These are phyloP conservation scores for Neurospora sp. DNA, from an alignment of 495 filamentous ascomycete species.

Conservation along the genomic window DNA sequence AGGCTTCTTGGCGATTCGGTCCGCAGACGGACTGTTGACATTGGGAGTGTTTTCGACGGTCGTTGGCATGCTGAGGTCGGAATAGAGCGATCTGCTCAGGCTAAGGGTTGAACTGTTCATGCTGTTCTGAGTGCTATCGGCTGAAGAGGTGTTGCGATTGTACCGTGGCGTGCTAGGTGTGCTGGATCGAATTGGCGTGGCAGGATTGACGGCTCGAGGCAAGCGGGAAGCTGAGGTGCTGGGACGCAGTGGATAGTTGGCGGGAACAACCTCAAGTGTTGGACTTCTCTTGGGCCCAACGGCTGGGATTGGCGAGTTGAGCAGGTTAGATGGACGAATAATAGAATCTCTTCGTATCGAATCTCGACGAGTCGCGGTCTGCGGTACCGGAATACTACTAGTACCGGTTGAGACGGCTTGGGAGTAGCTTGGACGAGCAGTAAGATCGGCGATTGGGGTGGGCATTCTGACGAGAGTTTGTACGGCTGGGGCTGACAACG, in stretches of 20 bases:
- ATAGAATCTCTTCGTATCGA: conserved; percentile 1
- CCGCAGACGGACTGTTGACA: conserved; percentile 4
- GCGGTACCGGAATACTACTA: not conserved
- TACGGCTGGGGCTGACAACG: not conserved
- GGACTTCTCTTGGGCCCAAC: conserved; percentile 4
- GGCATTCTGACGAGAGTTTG: not conserved
- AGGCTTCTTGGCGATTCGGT: not conserved
- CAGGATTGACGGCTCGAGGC: conserved; percentile 17
- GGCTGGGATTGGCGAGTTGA: conserved; percentile 1
- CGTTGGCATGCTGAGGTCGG: conserved; percentile 11
- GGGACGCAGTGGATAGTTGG: conserved; percentile 17
- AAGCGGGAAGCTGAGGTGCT: conserved; percentile 21
- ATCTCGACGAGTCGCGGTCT: not conserved
- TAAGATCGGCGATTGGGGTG: conserved; percentile 1
- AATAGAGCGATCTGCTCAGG: conserved; percentile 14
- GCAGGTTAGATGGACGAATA: not conserved
- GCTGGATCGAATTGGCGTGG: conserved; percentile 20
- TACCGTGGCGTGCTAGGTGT: conserved; percentile 11
- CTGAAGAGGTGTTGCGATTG: conserved; percentile 20
- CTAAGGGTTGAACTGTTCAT: conserved; percentile 23
- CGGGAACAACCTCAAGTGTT: conserved; percentile 3
- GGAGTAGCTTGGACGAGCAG: conserved; percentile 13
- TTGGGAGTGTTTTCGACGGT: conserved; percentile 16
- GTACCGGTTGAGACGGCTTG: conserved; percentile 4
- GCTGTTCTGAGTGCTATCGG: conserved; percentile 26